Evolutionary conservation across 169 alveolate species (phyloP), one percentile per base, ranked within the genome.

Genomic region (Babesia caballi): DNA sequence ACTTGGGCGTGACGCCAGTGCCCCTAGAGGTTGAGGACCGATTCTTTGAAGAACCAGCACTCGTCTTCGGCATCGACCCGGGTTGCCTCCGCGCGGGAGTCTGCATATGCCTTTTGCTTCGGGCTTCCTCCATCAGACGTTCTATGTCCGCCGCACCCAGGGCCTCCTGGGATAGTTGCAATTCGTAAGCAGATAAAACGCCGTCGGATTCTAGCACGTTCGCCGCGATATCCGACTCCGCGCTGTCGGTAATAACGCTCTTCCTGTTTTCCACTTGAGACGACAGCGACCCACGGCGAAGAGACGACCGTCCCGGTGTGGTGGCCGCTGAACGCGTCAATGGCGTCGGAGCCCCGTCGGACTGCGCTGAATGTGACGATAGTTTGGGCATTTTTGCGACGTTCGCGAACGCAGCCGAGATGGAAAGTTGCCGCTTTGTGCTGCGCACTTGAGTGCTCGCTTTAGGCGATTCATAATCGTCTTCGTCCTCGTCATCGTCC

Each of bases 101-200:
- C 32, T 32, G n/a, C 33, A 11, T 15, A 12, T 56, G 28, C 17
- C 15, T 67, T 17, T 27, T 57, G 23, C 51, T 27, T 23, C 51
- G 15, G 1, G 67, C 47, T 4, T n/a, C 51, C 6, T 5, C 52
- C 58, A 63, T 47, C 73, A 63, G 27, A 3, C 73, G 44, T 8
- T 44, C 73, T 11, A 63, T 63, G 41, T 63, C 73, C 15, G 25
- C 35, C 28, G 73, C 73, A 47, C 51, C 44, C 50, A 63, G 50
- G 27, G 73, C 58, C 4, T 49, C 73, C 21, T 63, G 58, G 0
- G 73, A 63, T 15, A 63, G 27, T 0, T 28, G 40, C 54, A 59
- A 38, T 9, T 59, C 42, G 53, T 25, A 14, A 54, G 40, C n/a
- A 4, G 38, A 11, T 12, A 23, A 56, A 3, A 11, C 21, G 66